Percentiles rank a stretch among this genome's conserved stretches.
phyloP scores from a whole-genome alignment of 208 protist species.

The Giardia muris region DNA sequence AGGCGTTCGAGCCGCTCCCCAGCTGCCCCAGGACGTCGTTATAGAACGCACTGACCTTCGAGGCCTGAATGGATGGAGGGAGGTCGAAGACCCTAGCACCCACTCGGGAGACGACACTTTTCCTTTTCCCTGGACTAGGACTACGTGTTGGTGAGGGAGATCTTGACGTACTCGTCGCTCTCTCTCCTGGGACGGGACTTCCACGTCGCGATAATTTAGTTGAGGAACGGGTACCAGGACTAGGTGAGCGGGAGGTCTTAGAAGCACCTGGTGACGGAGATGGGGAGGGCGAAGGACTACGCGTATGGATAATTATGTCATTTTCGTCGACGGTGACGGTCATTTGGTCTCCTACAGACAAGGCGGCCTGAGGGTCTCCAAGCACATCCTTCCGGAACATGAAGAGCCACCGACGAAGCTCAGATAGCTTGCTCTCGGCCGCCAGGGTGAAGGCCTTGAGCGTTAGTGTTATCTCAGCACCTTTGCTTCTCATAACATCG shows the following conservation, averaged over 20 bases:
- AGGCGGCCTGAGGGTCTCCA: not conserved
- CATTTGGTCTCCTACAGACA: conserved; percentile 29
- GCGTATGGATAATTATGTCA: not conserved
- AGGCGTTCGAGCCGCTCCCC: not conserved
- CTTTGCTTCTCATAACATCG: not conserved
- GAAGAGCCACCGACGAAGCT: not conserved
- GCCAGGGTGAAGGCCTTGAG: conserved; percentile 4
- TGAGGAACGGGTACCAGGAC: not conserved
- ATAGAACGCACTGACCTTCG: not conserved
- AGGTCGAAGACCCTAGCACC: not conserved
- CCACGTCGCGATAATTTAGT: not conserved
- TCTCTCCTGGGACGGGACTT: not conserved
- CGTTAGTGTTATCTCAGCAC: not conserved
- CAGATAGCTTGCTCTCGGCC: not conserved
- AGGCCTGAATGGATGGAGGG: not conserved
- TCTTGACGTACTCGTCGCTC: not conserved
- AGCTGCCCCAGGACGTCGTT: not conserved
- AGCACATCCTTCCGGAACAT: not conserved
- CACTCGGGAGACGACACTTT: not conserved
- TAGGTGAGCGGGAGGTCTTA: not conserved
- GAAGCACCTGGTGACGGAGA: too few species aligned
- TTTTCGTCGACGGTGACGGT: not conserved
- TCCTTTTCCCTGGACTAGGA: not conserved
- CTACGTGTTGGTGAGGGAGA: not conserved
- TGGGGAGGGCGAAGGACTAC: not conserved